Evolutionary conservation across 1,139 yeast species (phyloP).

Genomic region (Kluyveromyces marxianus): DNA sequence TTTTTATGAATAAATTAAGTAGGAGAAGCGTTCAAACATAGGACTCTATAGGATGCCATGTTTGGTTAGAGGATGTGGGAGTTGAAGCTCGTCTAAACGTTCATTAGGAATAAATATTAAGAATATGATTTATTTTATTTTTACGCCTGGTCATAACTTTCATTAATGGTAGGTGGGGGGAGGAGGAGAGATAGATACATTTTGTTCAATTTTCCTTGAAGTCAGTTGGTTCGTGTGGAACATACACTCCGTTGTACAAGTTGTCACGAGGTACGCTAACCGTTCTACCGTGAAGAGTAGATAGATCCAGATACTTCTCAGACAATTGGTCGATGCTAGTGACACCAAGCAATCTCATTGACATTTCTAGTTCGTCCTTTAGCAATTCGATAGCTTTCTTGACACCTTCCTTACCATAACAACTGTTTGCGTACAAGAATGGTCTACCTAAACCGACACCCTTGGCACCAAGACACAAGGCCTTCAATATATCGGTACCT

Average conservation of each 20-base stretch:
- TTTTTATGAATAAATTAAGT: too few species aligned
- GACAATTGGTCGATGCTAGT: slow-evolving; percentile 55
- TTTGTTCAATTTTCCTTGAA: slow-evolving; percentile 6
- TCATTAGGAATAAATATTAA: not conserved
- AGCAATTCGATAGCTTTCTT: slow-evolving; percentile 66
- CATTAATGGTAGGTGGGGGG: not conserved
- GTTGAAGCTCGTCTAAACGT: too few species aligned
- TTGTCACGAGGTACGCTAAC: slow-evolving; percentile 42
- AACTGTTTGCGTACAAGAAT: slow-evolving; percentile 60
- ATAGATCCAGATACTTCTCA: slow-evolving; percentile 45
- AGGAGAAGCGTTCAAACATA: not conserved
- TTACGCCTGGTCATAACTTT: too few species aligned
- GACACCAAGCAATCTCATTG: slow-evolving; percentile 82
- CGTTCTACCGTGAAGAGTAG: slow-evolving; percentile 34
- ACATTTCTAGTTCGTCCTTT: slow-evolving; percentile 76
- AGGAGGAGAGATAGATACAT: not conserved
- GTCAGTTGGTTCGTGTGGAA: slow-evolving; percentile 21
- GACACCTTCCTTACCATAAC: slow-evolving; percentile 77
- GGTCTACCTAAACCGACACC: slow-evolving; percentile 76
- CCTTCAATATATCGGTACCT: slow-evolving; percentile 61
- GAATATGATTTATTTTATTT: too few species aligned
- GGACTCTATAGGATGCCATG: not conserved
- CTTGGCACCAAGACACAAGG: slow-evolving; percentile 64
- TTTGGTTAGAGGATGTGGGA: too few species aligned
- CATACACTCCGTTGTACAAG: slow-evolving; percentile 40